These are phyloP conservation scores for Colletotrichum phormii DNA, from an alignment of 2,329 filamentous ascomycete species.

Conservation along the genomic window DNA sequence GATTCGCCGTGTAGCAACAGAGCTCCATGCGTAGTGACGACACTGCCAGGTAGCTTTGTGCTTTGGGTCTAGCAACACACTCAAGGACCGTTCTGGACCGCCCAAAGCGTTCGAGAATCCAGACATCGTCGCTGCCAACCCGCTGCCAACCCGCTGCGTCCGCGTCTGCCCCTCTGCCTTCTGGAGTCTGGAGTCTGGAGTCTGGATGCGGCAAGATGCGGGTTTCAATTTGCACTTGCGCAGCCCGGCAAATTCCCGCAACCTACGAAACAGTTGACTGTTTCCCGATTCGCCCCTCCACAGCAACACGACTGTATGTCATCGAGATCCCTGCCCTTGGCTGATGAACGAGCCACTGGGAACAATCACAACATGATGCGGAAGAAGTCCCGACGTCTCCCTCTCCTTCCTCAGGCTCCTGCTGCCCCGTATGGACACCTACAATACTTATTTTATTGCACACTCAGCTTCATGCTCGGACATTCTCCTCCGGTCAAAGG, in stretches of 20 bases:
- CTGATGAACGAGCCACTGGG: conserved; percentile 13
- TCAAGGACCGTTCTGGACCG: conserved; percentile 33
- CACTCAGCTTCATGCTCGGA: conserved; percentile 19
- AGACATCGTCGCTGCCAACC: conserved; percentile 14
- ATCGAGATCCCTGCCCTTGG: conserved; percentile 32
- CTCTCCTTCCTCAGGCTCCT: too few species aligned
- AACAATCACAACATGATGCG: not conserved
- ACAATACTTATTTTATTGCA: not conserved
- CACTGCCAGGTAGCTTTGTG: conserved; percentile 16
- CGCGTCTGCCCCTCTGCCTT: conserved; percentile 18
- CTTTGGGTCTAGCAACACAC: not conserved
- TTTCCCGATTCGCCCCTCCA: conserved; percentile 31
- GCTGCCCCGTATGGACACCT: not conserved
- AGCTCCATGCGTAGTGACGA: conserved; percentile 22
- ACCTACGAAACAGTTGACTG: conserved; percentile 20
- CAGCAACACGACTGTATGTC: conserved; percentile 23
- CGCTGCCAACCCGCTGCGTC: conserved; percentile 9
- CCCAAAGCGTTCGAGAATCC: conserved; percentile 22
- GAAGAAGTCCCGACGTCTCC: not conserved
- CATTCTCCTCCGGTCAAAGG: conserved; percentile 26
- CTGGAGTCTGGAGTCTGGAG: too few species aligned
- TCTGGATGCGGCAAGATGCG: conserved; percentile 32
- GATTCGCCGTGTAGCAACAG: conserved; percentile 7
- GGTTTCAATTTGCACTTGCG: conserved; percentile 29
- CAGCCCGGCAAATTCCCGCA: conserved; percentile 31